Conservation (phyloP, 108 stramenopile genomes). For the Pseudonitzschia multiseries region DNA sequence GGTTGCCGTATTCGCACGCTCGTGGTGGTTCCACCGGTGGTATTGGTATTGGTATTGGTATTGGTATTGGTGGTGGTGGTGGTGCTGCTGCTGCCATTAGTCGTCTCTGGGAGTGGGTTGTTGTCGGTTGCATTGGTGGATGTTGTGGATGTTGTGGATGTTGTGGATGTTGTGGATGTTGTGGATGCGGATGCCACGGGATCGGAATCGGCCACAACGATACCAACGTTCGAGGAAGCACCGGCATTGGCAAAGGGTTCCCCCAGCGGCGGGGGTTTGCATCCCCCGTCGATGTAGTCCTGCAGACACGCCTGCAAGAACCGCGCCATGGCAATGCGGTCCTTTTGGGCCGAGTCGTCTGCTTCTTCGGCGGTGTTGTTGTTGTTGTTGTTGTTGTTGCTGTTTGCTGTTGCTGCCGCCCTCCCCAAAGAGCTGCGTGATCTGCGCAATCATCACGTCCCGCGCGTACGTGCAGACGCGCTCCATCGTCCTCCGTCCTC, state of each 20-base stretch:
- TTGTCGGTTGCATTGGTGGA: slow-evolving; percentile 3
- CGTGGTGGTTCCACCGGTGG: not conserved
- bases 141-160: slow-evolving; percentile 1
- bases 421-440: slow-evolving; percentile 73
- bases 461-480: slow-evolving; percentile 60
- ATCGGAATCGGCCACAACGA: not conserved
- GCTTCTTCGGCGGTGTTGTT: too few species aligned
- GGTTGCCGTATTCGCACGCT: slow-evolving; percentile 15
- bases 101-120: too few species aligned
- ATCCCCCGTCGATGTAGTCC: slow-evolving; percentile 66
- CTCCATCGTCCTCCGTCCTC: slow-evolving; percentile 70
- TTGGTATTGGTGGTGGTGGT: not conserved
- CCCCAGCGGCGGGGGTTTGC: slow-evolving; percentile 66
- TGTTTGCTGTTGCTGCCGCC: slow-evolving; percentile 23
- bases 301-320: slow-evolving; percentile 71
- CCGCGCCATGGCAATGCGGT: slow-evolving; percentile 49
- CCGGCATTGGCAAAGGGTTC: slow-evolving; percentile 37
- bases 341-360: not conserved
- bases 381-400: too few species aligned
- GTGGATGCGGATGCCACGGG: too few species aligned
- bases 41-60: not conserved
- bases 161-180: slow-evolving; percentile 14
- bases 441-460: slow-evolving; percentile 81
- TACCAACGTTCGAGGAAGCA: not conserved
- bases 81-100: too few species aligned